Evolutionary conservation across 192 early-diverging fungal species (phyloP).

Genomic region (Gryganskiella cystojenkinii): DNA sequence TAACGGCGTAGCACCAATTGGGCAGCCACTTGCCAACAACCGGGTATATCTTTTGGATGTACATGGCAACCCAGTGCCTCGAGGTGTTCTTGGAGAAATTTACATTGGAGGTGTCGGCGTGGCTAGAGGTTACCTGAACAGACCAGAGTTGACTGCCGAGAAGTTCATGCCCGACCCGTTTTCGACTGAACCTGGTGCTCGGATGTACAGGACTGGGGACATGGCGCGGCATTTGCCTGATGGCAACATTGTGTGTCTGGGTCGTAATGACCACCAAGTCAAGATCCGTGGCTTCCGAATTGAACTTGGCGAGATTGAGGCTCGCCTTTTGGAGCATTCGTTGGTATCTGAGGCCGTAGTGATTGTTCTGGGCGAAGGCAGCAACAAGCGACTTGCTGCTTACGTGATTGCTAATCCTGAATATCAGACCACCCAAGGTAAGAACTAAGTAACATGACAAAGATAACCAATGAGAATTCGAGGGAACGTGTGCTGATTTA

Average conservation of each 20-base stretch:
- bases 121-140: slow-evolving; percentile 52
- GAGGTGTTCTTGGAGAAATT: slow-evolving; percentile 51
- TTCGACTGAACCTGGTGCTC: slow-evolving; percentile 1
- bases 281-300: slow-evolving; percentile 59
- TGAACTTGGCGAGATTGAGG: slow-evolving; percentile 48
- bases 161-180: slow-evolving; percentile 55
- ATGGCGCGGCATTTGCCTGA: slow-evolving; percentile 24
- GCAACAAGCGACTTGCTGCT: slow-evolving; percentile 65
- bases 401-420: slow-evolving; percentile 62
- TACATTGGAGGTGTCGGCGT: slow-evolving; percentile 50
- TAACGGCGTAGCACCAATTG: slow-evolving; percentile 26
- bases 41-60: slow-evolving; percentile 44
- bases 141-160: slow-evolving; percentile 41
- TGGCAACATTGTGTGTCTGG: slow-evolving; percentile 43
- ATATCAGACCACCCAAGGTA: too few species aligned
- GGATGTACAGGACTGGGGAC: slow-evolving; percentile 54
- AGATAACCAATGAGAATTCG: too few species aligned
- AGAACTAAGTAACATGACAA: too few species aligned
- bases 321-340: slow-evolving; percentile 15
- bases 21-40: slow-evolving; percentile 21
- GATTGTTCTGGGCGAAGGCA: slow-evolving; percentile 38
- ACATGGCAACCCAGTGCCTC: slow-evolving; percentile 29
- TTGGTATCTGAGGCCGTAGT: slow-evolving; percentile 34
- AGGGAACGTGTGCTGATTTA: too few species aligned
- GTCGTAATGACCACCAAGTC: slow-evolving; percentile 51